Percentiles rank a stretch among this genome's conserved stretches.
Conservation (phyloP, 768 basidiomycete species). For the Boletus rex-veris region DNA sequence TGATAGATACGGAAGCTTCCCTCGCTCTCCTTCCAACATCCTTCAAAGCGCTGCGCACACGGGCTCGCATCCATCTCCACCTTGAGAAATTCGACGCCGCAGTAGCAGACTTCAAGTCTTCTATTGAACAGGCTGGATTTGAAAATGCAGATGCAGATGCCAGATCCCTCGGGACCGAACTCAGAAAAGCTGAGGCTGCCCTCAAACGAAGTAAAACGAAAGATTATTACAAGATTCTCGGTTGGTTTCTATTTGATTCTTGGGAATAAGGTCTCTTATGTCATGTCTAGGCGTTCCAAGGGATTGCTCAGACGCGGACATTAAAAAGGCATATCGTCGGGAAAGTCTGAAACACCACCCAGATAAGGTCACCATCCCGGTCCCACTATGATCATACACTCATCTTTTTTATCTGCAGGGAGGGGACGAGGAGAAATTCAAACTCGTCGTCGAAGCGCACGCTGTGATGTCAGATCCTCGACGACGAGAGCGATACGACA, state of each 20-base stretch:
- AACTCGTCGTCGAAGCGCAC: constrained; percentile 80
- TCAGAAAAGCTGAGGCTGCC: constrained; percentile 77
- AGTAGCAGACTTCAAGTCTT: constrained; percentile 74
- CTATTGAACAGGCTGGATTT: constrained; percentile 65
- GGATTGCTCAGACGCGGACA: constrained; percentile 65
- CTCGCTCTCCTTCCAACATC: constrained; percentile 58
- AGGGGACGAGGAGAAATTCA: constrained; percentile 96
- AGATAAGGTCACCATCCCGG: constrained; percentile 56
- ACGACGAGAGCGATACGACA: constrained; percentile 71
- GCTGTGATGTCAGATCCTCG: constrained; percentile 76
- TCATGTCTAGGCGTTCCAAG: constrained; percentile 35
- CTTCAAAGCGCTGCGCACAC: constrained; percentile 85
- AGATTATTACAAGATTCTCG: constrained; percentile 83
- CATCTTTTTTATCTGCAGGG: constrained; percentile 46
- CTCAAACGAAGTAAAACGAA: constrained; percentile 88
- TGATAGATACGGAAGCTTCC: constrained; percentile 67
- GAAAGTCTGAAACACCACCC: constrained; percentile 85
- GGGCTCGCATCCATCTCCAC: constrained; percentile 73
- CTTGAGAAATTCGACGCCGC: constrained; percentile 71
- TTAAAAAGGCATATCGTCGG: constrained; percentile 89
- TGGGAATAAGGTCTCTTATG: not conserved
- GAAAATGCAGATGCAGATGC: constrained; percentile 66
- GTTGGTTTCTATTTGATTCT: constrained; percentile 13
- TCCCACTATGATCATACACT: constrained; percentile 3
- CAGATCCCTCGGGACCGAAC: constrained; percentile 56